Evolutionary conservation across 2,329 filamentous ascomycete species (phyloP), one percentile per base, ranked within the genome.

Genomic region (Metarhizium guizhouense): DNA sequence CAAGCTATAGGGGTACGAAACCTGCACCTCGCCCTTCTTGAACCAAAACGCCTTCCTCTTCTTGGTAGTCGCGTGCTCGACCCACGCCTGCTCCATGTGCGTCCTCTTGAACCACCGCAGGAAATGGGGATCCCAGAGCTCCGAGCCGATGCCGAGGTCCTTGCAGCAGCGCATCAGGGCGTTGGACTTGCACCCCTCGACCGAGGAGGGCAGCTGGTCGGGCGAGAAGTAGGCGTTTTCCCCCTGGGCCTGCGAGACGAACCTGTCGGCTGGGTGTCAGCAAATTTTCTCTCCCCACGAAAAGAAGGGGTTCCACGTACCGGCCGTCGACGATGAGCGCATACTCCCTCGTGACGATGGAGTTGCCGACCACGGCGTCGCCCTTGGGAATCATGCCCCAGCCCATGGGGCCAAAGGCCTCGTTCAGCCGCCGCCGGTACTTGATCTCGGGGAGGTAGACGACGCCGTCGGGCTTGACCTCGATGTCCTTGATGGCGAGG

Each of bases 121-220:
- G 74, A 88, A 99, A 55, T 88, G 78, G 40, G 94, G 94, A 74
- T 99, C 94, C 94, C 94, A 99, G 20, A 99, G 81, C 73, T 99
- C 94, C 61, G 87, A 92, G 1, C 90, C 94, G 61, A 99, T 88
- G 40, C 94, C 94, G 36, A 99, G 76, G 71, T 99, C 94, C 76
- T 99, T 99, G 78, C 94, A 97, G 80, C 93, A 97, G 57, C 94
- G 88, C 85, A 97, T 95, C 62, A 99, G 79, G 13, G 94, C 94
- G 69, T 99, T 99, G 60, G 91, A 96, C 74, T 96, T 96, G 80
- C 91, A 95, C 54, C 94, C 94, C 74, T 99, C 94, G 58, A 92
- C 92, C 8, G 94, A 92, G 1, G 92, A 96, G 30, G 94, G 91
- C 60, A 99, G 91, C 55, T 88, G 87, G 63, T 96, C 92, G 38